phyloP scores from a whole-genome alignment of 1,139 yeast genomes.

The Martiniozyma asiatica region DNA sequence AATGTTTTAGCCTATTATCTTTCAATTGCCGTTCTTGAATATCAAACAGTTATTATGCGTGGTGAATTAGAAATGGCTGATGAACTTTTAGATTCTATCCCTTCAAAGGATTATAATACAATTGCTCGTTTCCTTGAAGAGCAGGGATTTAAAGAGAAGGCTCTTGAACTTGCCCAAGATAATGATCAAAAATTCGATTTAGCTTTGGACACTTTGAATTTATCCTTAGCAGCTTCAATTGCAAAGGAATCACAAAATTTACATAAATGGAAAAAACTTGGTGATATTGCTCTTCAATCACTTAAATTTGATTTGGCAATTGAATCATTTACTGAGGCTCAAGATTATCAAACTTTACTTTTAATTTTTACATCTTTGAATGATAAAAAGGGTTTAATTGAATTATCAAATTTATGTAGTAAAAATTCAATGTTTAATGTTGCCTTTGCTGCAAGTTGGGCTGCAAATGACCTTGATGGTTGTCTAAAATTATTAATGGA shows the following conservation, averaged over 20 bases:
- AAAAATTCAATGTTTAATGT: conserved; percentile 70
- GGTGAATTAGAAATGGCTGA: conserved; percentile 77
- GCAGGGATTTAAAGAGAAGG: conserved; percentile 77
- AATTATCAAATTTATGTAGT: conserved; percentile 55
- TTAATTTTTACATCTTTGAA: conserved; percentile 78
- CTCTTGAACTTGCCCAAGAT: conserved; percentile 72
- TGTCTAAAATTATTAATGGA: conserved; percentile 58
- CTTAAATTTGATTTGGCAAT: conserved; percentile 81
- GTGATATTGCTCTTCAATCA: conserved; percentile 68
- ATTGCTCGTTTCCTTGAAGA: conserved; percentile 89
- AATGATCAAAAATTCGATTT: conserved; percentile 78
- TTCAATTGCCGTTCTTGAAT: conserved; percentile 78
- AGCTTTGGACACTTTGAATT: conserved; percentile 57
- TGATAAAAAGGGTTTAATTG: conserved; percentile 44
- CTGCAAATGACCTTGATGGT: conserved; percentile 54
- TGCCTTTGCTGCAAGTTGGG: conserved; percentile 91
- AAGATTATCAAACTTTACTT: conserved; percentile 72
- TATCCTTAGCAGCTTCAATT: conserved; percentile 61
- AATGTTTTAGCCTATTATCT: conserved; percentile 73
- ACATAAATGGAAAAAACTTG: conserved; percentile 83
- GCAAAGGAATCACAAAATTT: conserved; percentile 45
- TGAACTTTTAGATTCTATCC: conserved; percentile 54
- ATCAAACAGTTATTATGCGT: conserved; percentile 88
- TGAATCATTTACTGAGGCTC: conserved; percentile 67
- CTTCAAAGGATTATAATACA: conserved; percentile 59